phyloP scores from a whole-genome alignment of 352 stramenopile species.

The Globisporangium iwayamae region DNA sequence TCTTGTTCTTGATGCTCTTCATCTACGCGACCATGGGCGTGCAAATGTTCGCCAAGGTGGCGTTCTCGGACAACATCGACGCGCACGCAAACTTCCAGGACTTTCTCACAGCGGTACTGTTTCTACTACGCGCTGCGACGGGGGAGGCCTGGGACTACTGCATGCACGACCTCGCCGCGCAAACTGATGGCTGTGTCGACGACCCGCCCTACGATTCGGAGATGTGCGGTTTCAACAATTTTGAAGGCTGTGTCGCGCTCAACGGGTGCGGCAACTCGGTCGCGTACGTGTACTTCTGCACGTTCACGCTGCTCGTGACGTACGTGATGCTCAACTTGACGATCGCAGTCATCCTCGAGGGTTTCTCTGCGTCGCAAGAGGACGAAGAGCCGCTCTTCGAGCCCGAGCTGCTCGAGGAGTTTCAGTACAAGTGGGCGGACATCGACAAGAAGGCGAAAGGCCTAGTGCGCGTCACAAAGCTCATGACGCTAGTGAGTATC shows the following conservation, averaged over 20 bases:
- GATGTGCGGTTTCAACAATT: slow-evolving; percentile 76
- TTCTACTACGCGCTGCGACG: slow-evolving; percentile 88
- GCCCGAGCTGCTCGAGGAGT: slow-evolving; percentile 84
- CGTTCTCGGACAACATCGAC: slow-evolving; percentile 69
- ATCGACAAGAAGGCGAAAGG: slow-evolving; percentile 87
- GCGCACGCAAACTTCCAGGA: slow-evolving; percentile 91
- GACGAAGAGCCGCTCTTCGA: slow-evolving; percentile 89
- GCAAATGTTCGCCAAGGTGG: slow-evolving; percentile 90
- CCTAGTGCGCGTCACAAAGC: slow-evolving; percentile 73
- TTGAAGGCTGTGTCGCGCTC: slow-evolving; percentile 57
- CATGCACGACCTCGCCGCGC: slow-evolving; percentile 83
- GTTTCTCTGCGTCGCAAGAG: slow-evolving; percentile 82
- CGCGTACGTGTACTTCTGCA: slow-evolving; percentile 70
- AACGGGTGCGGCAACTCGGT: slow-evolving; percentile 75
- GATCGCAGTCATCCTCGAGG: slow-evolving; percentile 92
- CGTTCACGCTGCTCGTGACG: slow-evolving; percentile 91
- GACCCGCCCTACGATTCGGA: slow-evolving; percentile 50
- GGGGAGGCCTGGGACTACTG: slow-evolving; percentile 93
- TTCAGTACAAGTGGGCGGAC: slow-evolving; percentile 84
- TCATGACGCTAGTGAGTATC: slow-evolving; percentile 72
- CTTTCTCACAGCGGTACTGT: slow-evolving; percentile 88
- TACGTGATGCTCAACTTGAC: slow-evolving; percentile 94
- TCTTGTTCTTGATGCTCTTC: slow-evolving; percentile 92
- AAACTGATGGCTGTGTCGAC: slow-evolving; percentile 46
- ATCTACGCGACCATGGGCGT: slow-evolving; percentile 92